Evolutionary conservation across 1,284 basidiomycete genomes (phyloP), one percentile per base, ranked within the genome.

Genomic region (Sparassis latifolia): DNA sequence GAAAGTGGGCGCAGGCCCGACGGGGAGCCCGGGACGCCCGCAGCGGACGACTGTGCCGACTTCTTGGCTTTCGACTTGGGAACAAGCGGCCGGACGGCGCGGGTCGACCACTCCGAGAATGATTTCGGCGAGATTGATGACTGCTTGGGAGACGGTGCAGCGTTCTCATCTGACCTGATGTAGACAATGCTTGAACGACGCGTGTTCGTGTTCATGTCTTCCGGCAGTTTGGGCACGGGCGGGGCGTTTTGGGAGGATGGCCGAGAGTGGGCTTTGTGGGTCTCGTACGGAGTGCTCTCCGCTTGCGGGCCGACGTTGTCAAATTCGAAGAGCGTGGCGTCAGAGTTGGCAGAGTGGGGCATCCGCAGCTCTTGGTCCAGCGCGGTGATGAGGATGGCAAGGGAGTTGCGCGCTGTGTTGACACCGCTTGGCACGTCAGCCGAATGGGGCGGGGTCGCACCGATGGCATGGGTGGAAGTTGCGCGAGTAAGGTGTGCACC

Each of bases 211-310:
- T 53, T 42, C 7, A 38, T 39, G 33, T 47, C 54, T 29, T 52
- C 52, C 31, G 61, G 56, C 32, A 62, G 52, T 60, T 62, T 54
- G 37, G 65, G 68, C 35, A 60, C 61, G 42, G 61, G 63, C 44
- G 58, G 66, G 47, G 52, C 48, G 57, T 66, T 54, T 55, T 61
- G 62, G 45, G 68, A 56, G 55, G 71, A 71, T 44, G 68, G 66
- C 27, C 56, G 60, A 40, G 71, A 65, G 56, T 58, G 52, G 45
- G 59, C 65, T 78, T 6, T 37, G 53, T 72, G 67, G 37, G 66
- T 66, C 58, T 78, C 77, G 55, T 78, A 78, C 4, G 82, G 82
- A 0, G 83, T 85, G 62, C 82, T 85, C 61, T 82, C 76, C 5
- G 78, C 77, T 41, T 71, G 67, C 5, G 80, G 81, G 44, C 76